Evolutionary conservation across 257 asterid species (phyloP).

Genomic region (Solanum gracilifrons): DNA sequence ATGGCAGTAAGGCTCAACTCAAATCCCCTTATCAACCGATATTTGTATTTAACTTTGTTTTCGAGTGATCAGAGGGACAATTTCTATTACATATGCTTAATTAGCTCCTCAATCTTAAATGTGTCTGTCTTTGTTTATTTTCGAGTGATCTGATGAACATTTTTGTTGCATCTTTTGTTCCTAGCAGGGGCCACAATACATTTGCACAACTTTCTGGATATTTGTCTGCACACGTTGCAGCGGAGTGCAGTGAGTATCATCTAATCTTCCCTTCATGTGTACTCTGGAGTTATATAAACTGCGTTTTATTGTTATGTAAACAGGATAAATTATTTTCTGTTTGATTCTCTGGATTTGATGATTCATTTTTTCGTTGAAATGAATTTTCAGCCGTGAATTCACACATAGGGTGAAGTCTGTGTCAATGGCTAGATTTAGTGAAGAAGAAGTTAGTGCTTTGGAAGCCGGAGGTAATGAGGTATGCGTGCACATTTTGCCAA

Average conservation of each 20-base stretch:
- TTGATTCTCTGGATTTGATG: neutral
- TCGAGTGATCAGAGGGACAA: neutral
- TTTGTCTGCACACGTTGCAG: slow-evolving; percentile 89
- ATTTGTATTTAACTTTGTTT: neutral
- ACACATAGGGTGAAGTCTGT: slow-evolving; percentile 88
- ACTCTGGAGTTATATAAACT: neutral
- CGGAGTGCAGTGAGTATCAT: slow-evolving; percentile 81
- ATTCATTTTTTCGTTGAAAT: neutral
- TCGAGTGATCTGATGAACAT: neutral
- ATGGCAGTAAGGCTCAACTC: neutral
- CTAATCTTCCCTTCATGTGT: neutral
- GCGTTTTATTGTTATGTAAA: neutral
- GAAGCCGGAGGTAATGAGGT: slow-evolving; percentile 95
- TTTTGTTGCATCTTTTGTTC: neutral
- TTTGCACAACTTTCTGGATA: slow-evolving; percentile 87
- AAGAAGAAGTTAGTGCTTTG: slow-evolving; percentile 61
- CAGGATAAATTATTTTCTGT: neutral
- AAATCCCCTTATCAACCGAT: neutral
- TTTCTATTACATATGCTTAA: neutral
- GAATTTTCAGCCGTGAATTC: slow-evolving; percentile 64
- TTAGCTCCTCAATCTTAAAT: neutral
- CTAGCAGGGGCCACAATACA: slow-evolving; percentile 88
- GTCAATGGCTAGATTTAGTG: slow-evolving; percentile 74
- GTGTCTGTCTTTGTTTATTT: neutral
- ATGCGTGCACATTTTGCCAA: neutral